Evolutionary conservation across 2,329 filamentous ascomycete genomes (phyloP), one percentile per base, ranked within the genome.

Genomic region (Chaetomiaceae sp.): DNA sequence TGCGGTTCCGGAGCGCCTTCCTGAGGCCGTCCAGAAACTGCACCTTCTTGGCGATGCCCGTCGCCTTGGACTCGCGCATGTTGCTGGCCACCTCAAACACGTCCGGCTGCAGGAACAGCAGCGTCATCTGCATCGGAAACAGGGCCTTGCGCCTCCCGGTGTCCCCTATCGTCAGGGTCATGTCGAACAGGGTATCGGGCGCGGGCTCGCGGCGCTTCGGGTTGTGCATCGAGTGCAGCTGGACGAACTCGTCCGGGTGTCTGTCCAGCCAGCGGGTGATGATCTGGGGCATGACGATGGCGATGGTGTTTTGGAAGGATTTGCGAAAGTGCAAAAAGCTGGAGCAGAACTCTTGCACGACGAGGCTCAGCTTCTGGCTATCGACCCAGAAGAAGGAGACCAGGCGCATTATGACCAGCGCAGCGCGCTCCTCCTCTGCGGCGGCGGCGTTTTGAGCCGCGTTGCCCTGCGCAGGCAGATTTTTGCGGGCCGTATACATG

Each of bases 81-180:
- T 84, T 84, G 66, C 82, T 85, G 23, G 83, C 84, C 31, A 87
- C 82, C 66, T 86, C 82, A 59, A 88, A 88, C 6, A 87, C 81
- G 60, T 88, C 84, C 4, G 84, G 84, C 8, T 86, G 70, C 8
- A 88, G 72, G 54, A 87, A 78, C 9, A 87, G 68, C 4, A 88
- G 69, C 12, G 79, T 76, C 2, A 77, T 82, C 64, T 87, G 84
- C 47, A 88, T 72, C 15, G 84, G 83, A 60, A 79, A 84, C 29
- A 81, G 69, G 3, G 74, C 74, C 59, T 77, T 81, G 44, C 79
- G 75, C 57, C 76, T 76, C 34, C 74, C 75, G 51, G 76, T 80
- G 63, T 87, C 83, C 33, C 76, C 75, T 25, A 84, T 76, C 3
- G 80, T 81, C 59, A 82, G 78, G 5, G 81, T 78, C 81, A 87